Conservation (phyloP, 2,329 filamentous ascomycete species). For the Ceratocystis destructans region DNA sequence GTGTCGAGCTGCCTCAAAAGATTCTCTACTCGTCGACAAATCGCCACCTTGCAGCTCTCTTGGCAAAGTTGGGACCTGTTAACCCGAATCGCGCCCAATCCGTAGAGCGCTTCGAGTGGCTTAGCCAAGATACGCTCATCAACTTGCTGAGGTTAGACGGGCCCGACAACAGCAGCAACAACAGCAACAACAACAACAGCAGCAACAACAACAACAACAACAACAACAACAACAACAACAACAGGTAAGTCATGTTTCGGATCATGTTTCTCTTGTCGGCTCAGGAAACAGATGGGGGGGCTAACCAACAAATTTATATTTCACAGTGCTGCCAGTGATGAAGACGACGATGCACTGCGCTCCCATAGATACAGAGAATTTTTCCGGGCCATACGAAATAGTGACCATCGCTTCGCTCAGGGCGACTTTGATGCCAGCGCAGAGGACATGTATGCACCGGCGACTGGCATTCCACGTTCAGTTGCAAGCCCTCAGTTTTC, state of each 20-base stretch:
- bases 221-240: neutral
- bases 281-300: neutral
- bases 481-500: neutral
- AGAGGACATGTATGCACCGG: neutral
- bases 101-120: conserved; percentile 16
- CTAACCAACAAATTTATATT: neutral
- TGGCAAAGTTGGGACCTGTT: conserved; percentile 13
- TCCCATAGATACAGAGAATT: neutral
- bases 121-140: conserved; percentile 7
- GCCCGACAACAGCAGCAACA: neutral
- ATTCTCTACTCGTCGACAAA: conserved; percentile 13
- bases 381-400: neutral
- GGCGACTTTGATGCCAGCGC: neutral
- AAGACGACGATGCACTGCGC: neutral
- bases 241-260: conserved; percentile 6
- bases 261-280: neutral
- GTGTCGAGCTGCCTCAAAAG: conserved; percentile 45
- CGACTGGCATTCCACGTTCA: neutral
- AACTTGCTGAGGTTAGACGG: neutral
- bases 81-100: neutral
- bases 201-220: neutral
- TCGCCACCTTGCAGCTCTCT: conserved; percentile 5
- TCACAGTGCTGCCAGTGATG: neutral
- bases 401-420: neutral
- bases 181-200: neutral